Base-by-base conservation (phyloP, 495 filamentous ascomycete genomes). In the Thermochaetoides thermophila region DNA sequence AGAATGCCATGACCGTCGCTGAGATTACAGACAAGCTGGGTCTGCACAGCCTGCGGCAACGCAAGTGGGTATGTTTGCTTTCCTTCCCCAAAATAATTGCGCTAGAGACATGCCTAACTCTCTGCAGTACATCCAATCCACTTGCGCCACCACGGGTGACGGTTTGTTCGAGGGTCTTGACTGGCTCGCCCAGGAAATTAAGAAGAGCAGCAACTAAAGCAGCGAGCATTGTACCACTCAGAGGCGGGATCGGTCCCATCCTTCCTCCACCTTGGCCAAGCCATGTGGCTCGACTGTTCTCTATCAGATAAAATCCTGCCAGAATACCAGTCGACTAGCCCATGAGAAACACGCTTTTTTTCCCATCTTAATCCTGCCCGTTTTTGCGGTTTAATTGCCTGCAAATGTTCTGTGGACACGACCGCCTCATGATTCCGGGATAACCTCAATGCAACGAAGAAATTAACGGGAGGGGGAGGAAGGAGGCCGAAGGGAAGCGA, bases 11-110 rank as follows among this genome's bases (percentile, higher is more conserved):
- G 89, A 93, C 87, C 57, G 86, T 89, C 45, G 85, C 89, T 49
- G 89, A 99, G 66, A 95, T 96, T 57, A 99, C 89, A 57, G 87
- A 96, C 68, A 94, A 96, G 78, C 83, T 99, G 59, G 91, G 91
- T 48, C 82, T 99, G 49, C 87, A 94, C 73, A 93, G 84, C 63
- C 69, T 99, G 70, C 82, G 84, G 66, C 83, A 91, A 59, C 86
- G 89, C 58, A 78, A 83, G 51, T 99, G 89, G 89, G 89, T 97
- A 83, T 61, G 86, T 10, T 26, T 25, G 15, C 16, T 32, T 32
- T 26, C 18, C n/a, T 37, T 25, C 7, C 13, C 15, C 36, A 25
- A 28, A 21, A 22, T 26, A 10, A 14, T 11, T 19, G 11, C 27
- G 25, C 29, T 38, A 26, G 17, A 39, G 22, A 6, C 29, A 15